Evolutionary conservation across 108 stramenopile species (phyloP).

Genomic region (Ochromonas danica): DNA sequence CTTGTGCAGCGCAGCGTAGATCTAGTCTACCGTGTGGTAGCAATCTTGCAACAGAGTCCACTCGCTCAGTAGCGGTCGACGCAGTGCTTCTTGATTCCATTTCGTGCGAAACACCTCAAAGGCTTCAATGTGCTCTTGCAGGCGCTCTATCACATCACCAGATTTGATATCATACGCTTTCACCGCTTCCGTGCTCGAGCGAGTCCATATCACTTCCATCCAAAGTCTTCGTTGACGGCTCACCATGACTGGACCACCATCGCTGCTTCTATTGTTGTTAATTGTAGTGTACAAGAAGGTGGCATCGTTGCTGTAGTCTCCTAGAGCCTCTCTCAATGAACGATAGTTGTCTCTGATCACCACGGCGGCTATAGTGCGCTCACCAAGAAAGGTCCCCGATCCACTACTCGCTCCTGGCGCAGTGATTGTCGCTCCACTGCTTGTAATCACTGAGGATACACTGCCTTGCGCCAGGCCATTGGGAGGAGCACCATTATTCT

Average conservation of each 20-base stretch:
- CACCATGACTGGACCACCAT: neutral
- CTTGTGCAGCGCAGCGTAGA: no score
- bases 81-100: constrained; percentile 24
- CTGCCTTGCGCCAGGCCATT: neutral
- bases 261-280: neutral
- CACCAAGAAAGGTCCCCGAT: neutral
- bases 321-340: neutral
- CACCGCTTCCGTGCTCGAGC: neutral
- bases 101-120: constrained; percentile 27
- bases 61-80: neutral
- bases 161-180: neutral
- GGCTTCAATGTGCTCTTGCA: neutral
- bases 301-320: neutral
- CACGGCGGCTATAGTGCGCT: constrained; percentile 33
- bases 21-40: neutral
- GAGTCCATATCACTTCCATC: constrained; percentile 28
- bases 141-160: constrained; percentile 33
- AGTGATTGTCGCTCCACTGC: neutral
- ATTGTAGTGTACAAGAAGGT: neutral
- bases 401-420: neutral
- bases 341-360: constrained; percentile 28
- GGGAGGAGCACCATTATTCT: neutral
- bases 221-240: neutral
- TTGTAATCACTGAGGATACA: neutral
- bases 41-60: neutral